Evolutionary conservation across 495 filamentous ascomycete genomes (phyloP).

Genomic region (Aspergillus nidulans): DNA sequence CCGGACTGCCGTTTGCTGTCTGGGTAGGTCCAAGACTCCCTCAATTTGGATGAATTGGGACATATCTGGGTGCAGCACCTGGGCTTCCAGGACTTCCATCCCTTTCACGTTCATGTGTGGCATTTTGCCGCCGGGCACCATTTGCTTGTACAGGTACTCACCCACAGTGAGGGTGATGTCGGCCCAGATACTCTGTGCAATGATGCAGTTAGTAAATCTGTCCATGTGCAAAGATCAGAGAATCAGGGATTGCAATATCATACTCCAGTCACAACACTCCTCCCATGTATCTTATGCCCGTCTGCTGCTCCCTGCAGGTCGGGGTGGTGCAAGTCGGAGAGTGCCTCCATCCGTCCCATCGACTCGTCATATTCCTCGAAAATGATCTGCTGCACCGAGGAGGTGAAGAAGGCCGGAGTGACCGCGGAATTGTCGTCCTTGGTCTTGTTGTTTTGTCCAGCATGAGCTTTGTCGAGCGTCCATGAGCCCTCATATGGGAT

Average conservation of each 20-base stretch:
- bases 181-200: constrained; percentile 7
- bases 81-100: constrained; percentile 27
- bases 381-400: background rate
- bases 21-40: background rate
- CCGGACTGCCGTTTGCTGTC: background rate
- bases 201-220: background rate
- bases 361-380: background rate
- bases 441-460: background rate
- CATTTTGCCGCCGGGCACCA: background rate
- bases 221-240: background rate
- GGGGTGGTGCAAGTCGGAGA: background rate
- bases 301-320: background rate
- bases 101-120: constrained; percentile 8
- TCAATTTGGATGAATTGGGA: background rate
- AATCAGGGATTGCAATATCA: background rate
- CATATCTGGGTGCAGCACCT: constrained; percentile 27
- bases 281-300: background rate
- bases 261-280: background rate
- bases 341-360: background rate
- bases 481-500: constrained; percentile 35
- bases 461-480: constrained; percentile 14
- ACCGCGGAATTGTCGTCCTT: background rate
- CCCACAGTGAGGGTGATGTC: constrained; percentile 29
- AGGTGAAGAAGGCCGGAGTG: background rate
- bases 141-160: constrained; percentile 17